A percentile compares a stretch with the other conserved stretches of the same genome.
Conservation (phyloP, 192 early-diverging fungal species). For the Geosiphon pyriformis region DNA sequence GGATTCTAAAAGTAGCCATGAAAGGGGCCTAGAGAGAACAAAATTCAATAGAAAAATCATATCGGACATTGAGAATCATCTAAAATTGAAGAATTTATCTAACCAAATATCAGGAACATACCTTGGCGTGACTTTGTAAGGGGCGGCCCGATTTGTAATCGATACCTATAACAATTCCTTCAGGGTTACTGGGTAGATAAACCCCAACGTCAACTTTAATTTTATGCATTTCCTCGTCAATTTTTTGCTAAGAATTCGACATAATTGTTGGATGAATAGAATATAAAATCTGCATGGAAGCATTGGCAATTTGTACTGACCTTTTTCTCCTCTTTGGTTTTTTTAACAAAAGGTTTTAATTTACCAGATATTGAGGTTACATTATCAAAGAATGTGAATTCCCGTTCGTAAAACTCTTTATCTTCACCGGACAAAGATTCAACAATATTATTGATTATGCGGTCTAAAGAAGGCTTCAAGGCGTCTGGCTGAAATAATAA, state of each 20-base stretch:
- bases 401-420: constrained; percentile 89
- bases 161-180: constrained; percentile 91
- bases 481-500: constrained; percentile 59
- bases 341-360: constrained; percentile 89
- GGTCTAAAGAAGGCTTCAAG: constrained; percentile 83
- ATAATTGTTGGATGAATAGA: no score
- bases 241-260: constrained; percentile 60
- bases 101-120: constrained; percentile 9
- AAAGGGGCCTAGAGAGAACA: constrained; percentile 74
- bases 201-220: constrained; percentile 95
- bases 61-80: no score
- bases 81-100: background rate
- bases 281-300: no score
- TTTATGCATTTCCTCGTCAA: constrained; percentile 95
- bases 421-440: constrained; percentile 78
- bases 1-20: constrained; percentile 95
- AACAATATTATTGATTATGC: constrained; percentile 80
- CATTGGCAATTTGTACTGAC: constrained; percentile 18
- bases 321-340: constrained; percentile 93
- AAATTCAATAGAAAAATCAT: no score
- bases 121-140: constrained; percentile 95
- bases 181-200: constrained; percentile 96
- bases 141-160: constrained; percentile 91
- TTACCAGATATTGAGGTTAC: constrained; percentile 98
- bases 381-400: constrained; percentile 92